Base-by-base conservation (phyloP, 164 flowering plant species). In the Taxillus chinensis region DNA sequence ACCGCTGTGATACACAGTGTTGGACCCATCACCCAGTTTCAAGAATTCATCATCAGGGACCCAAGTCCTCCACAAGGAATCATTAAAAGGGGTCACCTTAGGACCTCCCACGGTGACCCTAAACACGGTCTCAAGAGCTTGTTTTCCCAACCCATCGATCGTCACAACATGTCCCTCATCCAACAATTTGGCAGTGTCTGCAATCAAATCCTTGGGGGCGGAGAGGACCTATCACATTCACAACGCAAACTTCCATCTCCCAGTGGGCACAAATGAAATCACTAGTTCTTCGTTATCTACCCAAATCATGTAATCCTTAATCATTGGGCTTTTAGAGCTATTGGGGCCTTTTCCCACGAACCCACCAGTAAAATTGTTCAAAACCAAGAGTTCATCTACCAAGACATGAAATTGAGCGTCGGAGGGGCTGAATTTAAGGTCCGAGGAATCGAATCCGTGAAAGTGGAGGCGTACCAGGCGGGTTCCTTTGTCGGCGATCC, bases 391-490 rank as follows among this genome's bases (percentile, higher is more conserved):
- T 41, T 67, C 83, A 67, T 82, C 64, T 27, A 72, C 79, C 46
- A 75, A 65, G 58, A 93, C 96, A 55, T 79, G 79, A 68, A 90
- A 93, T 39, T 57, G 64, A 58, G 83, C 80, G 50, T 65, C 61
- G 4, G 11, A 8, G 2, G 70, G 57, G 58, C 78, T 70, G 55
- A 48, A 71, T 27, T 27, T 27, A 27, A 2, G 27, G 4, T 57
- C 61, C 2, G 57, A 5, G 6, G 78, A 79, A 60, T 68, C 62
- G 17, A 86, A 77, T 5, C 71, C 78, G 15, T 65, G 71, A 59
- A 93, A 89, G 72, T 93, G 93, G 60, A 93, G 78, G 48, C 99
- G 92, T 63, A 93, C 74, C 84, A 81, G 67, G 71, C 84, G 90
- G 5, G 79, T 76, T 7, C 96, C 96, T 63, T 56, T 69, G 9